These are phyloP conservation scores for Kondoa subrosea DNA, from an alignment of 768 basidiomycete species.

Conservation along the genomic window DNA sequence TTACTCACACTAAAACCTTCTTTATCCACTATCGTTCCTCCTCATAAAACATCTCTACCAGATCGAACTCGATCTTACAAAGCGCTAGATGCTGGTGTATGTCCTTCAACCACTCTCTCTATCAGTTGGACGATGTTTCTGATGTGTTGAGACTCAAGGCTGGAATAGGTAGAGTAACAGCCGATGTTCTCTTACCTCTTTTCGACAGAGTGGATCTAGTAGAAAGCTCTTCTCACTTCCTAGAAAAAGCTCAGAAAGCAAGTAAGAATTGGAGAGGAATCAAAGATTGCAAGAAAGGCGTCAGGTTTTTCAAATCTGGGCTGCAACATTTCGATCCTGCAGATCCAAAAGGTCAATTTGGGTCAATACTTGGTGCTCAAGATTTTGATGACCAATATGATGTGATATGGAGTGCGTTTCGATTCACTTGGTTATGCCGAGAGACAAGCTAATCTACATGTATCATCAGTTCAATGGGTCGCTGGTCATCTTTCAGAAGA, in stretches of 20 bases:
- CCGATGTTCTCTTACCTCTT: conserved; percentile 72
- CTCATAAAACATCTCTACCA: conserved; percentile 38
- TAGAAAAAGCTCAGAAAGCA: conserved; percentile 43
- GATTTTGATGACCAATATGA: conserved; percentile 51
- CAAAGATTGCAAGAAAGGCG: conserved; percentile 45
- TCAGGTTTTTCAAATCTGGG: conserved; percentile 60
- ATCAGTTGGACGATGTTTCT: too few relatives aligned
- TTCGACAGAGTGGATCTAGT: conserved; percentile 71
- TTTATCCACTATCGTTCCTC: conserved; percentile 58
- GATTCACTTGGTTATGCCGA: too few relatives aligned
- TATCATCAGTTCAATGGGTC: conserved; percentile 99
- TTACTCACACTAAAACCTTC: conserved; percentile 64
- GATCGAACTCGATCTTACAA: conserved; percentile 40
- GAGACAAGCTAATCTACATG: too few relatives aligned
- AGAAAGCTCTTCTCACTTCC: conserved; percentile 68
- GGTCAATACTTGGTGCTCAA: conserved; percentile 20
- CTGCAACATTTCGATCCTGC: conserved; percentile 67
- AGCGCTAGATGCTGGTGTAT: conserved; percentile 78
- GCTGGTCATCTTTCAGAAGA: conserved; percentile 52
- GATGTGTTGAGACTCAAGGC: too few relatives aligned
- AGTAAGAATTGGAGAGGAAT: conserved; percentile 50
- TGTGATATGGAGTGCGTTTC: conserved; percentile 83
- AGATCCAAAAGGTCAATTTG: conserved; percentile 30
- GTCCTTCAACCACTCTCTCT: too few relatives aligned
- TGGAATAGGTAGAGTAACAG: conserved; percentile 81